Percentiles rank a stretch among this genome's conserved stretches.
Conservation (phyloP, 371 early-diverging fungal species). For the Batrachochytrium dendrobatidis region DNA sequence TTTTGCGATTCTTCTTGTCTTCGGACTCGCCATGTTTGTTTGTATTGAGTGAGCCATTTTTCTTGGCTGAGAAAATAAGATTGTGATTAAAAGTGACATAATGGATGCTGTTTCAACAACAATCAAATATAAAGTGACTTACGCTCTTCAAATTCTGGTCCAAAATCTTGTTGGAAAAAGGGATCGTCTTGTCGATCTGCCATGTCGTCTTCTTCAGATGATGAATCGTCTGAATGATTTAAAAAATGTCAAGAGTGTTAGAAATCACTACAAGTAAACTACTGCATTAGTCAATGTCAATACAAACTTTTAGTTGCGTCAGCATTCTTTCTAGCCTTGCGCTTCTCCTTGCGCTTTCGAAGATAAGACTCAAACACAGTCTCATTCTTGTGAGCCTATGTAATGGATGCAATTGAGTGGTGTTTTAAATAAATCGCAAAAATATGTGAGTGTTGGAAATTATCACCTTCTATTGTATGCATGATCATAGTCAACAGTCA, state of each 20-base stretch:
- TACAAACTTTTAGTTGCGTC: constrained; percentile 42
- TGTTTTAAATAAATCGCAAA: constrained; percentile 1
- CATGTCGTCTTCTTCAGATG: constrained; percentile 42
- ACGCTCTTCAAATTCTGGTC: constrained; percentile 41
- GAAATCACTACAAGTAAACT: too few species aligned
- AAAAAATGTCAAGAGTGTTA: background rate
- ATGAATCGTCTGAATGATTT: constrained; percentile 16
- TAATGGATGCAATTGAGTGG: background rate
- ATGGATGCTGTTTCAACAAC: background rate
- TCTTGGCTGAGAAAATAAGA: constrained; percentile 2
- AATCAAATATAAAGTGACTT: too few species aligned
- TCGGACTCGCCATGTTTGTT: background rate
- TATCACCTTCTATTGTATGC: background rate
- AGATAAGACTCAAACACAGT: constrained; percentile 75
- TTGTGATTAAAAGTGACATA: background rate
- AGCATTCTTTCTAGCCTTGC: constrained; percentile 27
- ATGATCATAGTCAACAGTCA: background rate
- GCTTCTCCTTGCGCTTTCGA: constrained; percentile 74
- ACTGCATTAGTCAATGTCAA: too few species aligned
- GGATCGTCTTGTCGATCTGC: constrained; percentile 46
- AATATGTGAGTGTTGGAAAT: constrained; percentile 2
- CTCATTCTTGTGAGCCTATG: constrained; percentile 51
- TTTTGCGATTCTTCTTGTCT: background rate
- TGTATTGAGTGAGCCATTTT: background rate
- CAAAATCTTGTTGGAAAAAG: constrained; percentile 60